Evolutionary conservation across 2,329 filamentous ascomycete genomes (phyloP), one percentile per base, ranked within the genome.

Genomic region (Fusarium torulosum): DNA sequence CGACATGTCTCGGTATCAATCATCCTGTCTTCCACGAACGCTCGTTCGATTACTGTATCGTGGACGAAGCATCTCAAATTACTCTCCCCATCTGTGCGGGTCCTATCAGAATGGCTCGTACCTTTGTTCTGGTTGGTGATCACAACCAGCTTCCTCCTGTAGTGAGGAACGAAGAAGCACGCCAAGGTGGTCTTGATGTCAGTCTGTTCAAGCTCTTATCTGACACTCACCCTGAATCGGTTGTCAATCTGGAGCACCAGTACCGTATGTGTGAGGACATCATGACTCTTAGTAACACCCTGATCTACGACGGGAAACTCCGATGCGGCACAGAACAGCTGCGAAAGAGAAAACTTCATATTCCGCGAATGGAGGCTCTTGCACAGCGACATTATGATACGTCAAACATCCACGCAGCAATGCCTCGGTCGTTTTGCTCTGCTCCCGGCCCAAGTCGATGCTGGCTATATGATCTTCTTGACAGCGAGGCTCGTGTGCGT

Each of bases 261-360:
- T 99, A 99, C 76, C 93, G 96, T 63, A 99, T 99, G 96, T 97
- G 93, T 73, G 92, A 96, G 70, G 96, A 99, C 64, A 92, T 99
- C 63, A 98, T 98, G 95, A 86, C 90, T 3, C 85, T 99, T 15
- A 96, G 93, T 66, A 99, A 97, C 78, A 91, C 88, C 2, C 86
- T 99, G 56, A 97, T 99, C 73, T 99, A 99, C 80, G 85, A 90
- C n/a, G 95, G 94, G 6, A 88, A 90, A 35, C 85, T 99, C 37
- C 95, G 96, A 73, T 99, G 96, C 75, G 96, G 96, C 23, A 97
- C 90, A 6, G 85, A 91, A 45, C 84, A 86, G 52, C 88, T 98
- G 13, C 92, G 93, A 13, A 82, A 83, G 33, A 88, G 88, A 37
- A 90, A 87, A 44, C 84, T 98, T 4, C 75, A 84, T 7, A 82